Evolutionary conservation across 306 rosid species (phyloP).

Genomic region (Rosa multiflora): DNA sequence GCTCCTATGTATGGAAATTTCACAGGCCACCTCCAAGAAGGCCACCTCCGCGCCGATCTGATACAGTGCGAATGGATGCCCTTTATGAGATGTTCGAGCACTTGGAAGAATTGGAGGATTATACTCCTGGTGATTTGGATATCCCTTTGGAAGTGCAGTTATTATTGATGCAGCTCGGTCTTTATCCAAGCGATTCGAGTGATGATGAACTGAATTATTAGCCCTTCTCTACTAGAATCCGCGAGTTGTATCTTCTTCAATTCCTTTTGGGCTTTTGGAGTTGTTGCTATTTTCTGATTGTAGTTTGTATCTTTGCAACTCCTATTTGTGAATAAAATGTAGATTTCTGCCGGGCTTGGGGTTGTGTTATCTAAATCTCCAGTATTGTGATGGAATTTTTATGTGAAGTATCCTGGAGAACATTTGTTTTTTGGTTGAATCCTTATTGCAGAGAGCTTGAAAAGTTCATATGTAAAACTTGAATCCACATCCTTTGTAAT

Average conservation of each 20-base stretch:
- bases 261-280: constrained; percentile 11
- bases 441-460: not conserved
- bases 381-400: not conserved
- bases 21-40: constrained; percentile 49
- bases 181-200: constrained; percentile 35
- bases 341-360: not conserved
- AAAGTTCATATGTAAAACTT: not conserved
- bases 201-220: constrained; percentile 36
- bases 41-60: constrained; percentile 37
- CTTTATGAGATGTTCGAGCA: constrained; percentile 32
- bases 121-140: constrained; percentile 33
- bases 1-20: constrained; percentile 53
- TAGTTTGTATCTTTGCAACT: constrained; percentile 25
- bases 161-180: constrained; percentile 33
- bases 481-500: not conserved
- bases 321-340: constrained; percentile 11
- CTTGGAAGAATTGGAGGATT: constrained; percentile 33
- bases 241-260: constrained; percentile 7
- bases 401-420: not conserved
- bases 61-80: constrained; percentile 32
- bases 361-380: constrained; percentile 5
- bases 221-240: constrained; percentile 25
- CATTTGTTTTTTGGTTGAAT: not conserved
- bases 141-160: constrained; percentile 32
- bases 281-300: constrained; percentile 19